Evolutionary conservation across 768 basidiomycete species (phyloP), one percentile per base, ranked within the genome.

Genomic region (Naematelia aurantialba): DNA sequence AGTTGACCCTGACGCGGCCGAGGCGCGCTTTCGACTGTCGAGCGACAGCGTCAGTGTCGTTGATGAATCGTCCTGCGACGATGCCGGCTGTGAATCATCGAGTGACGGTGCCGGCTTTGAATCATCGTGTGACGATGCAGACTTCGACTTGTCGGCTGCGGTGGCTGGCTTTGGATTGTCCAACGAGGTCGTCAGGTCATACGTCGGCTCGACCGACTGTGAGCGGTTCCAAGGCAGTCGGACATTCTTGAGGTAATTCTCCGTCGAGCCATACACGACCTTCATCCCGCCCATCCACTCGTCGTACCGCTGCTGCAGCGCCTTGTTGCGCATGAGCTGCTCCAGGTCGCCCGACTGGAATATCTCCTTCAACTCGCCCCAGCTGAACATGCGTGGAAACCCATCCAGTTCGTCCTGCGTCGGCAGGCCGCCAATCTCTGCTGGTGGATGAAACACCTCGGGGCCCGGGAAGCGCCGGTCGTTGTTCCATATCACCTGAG

Each of bases 401-500:
- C 70, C 68, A 52, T 73, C 75, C 0, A 76, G 62, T 51, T 76
- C 73, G 4, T 57, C 67, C 44, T 76, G 69, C 1, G 68, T 75
- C 0, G 75, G 75, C 11, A 76, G 34, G 11, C 75, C 75, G 12
- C 49, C n/a, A 26, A 75, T 60, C 4, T 60, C 25, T 0, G 30
- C 42, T 12, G 75, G 72, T 0, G 69, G 63, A 3, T 67, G 68
- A 45, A 70, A 62, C 19, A 62, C 53, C 12, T 53, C 44, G 1
- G 75, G 75, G 2, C 65, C 69, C 19, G 75, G 69, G 50, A 70
- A 73, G 17, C 71, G 62, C 2, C 46, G 29, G 47, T 73, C 71
- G 34, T 62, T 47, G 31, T 50, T 39, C 56, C 70, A 73, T n/a
- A 65, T 45, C 14, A 63, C 29, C 14, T 19, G 34, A 4, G n/a